Conservation (phyloP, 2,329 filamentous ascomycete genomes). For the Botrytis paeoniae region DNA sequence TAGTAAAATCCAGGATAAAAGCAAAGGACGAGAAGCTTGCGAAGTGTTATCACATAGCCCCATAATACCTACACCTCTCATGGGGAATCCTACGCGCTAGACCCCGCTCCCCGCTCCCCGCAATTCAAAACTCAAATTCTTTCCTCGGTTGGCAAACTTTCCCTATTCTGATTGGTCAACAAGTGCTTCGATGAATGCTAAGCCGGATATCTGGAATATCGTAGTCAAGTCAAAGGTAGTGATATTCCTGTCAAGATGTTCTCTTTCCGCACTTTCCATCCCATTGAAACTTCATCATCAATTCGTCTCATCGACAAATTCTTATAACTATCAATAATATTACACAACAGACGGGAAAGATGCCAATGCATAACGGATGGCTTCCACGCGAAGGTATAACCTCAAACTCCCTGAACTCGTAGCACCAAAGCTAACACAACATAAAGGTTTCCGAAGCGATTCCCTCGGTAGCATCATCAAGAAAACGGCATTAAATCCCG, state of each 20-base stretch:
- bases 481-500: conserved; percentile 61
- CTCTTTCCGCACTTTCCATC: background rate
- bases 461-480: conserved; percentile 56
- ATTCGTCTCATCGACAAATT: background rate
- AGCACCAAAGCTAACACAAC: background rate
- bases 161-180: background rate
- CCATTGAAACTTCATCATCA: background rate
- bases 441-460: conserved; percentile 53
- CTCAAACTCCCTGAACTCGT: background rate
- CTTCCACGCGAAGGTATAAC: conserved; percentile 51
- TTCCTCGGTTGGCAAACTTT: background rate
- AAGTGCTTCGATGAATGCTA: background rate
- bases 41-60: background rate
- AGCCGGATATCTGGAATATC: background rate
- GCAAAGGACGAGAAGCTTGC: background rate
- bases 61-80: background rate
- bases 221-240: background rate
- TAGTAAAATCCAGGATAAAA: background rate
- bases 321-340: background rate
- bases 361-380: conserved; percentile 51
- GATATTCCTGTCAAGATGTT: background rate
- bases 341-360: conserved; percentile 27
- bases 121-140: background rate
- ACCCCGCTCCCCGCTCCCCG: conserved; percentile 10
- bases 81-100: background rate